A percentile compares a stretch with the other conserved stretches of the same genome.
Evolutionary conservation across 78 protist species (phyloP).

Genomic region (Dictyostelium purpureum): DNA sequence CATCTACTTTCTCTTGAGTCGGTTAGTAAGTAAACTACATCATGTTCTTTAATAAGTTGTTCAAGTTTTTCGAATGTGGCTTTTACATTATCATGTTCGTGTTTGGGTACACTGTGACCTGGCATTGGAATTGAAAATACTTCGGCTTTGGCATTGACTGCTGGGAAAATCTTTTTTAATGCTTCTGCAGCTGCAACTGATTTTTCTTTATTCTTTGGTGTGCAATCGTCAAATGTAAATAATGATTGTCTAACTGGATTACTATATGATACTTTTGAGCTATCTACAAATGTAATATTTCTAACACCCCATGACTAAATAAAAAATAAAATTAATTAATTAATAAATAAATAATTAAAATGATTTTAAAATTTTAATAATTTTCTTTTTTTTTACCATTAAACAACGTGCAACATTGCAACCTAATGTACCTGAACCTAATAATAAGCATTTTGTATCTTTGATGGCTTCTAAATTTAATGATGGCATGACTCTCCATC

Average conservation of each 20-base stretch:
- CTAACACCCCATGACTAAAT: constrained; percentile 98
- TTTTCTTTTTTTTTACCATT: no score
- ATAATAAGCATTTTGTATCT: constrained; percentile 88
- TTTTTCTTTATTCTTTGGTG: constrained; percentile 84
- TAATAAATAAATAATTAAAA: background rate
- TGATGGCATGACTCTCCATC: constrained; percentile 97
- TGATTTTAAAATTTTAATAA: constrained; percentile 1
- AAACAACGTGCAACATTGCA: constrained; percentile 97
- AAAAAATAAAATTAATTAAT: no score
- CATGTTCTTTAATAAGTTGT: constrained; percentile 88
- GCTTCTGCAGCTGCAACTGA: constrained; percentile 94
- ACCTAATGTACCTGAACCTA: constrained; percentile 99
- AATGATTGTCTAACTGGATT: constrained; percentile 98
- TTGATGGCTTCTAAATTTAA: constrained; percentile 90
- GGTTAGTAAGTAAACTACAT: constrained; percentile 95
- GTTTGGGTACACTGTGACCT: constrained; percentile 90
- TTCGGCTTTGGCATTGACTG: constrained; percentile 53
- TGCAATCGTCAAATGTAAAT: constrained; percentile 89
- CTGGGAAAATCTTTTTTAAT: constrained; percentile 80
- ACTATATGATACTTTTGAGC: constrained; percentile 91
- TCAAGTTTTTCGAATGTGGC: constrained; percentile 29
- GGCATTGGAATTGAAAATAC: constrained; percentile 98
- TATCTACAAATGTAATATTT: constrained; percentile 96
- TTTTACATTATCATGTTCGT: background rate
- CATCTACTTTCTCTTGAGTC: constrained; percentile 98